Conservation (phyloP, 1,284 basidiomycete species). For the Marasmius fiardii region DNA sequence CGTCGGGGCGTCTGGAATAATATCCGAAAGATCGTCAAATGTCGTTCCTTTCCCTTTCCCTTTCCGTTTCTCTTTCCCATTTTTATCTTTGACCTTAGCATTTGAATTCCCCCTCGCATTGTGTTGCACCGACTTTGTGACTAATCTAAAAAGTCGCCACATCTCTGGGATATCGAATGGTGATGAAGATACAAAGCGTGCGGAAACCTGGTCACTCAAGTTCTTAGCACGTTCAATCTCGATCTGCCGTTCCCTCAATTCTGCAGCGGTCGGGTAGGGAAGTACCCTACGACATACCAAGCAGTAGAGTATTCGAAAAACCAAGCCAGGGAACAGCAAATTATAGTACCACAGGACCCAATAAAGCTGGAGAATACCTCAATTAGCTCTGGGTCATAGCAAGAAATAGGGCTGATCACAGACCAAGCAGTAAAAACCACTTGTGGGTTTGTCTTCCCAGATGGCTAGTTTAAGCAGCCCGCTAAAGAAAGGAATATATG, state of each 20-base stretch:
- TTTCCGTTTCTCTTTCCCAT: slow-evolving; percentile 10
- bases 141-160: slow-evolving; percentile 46
- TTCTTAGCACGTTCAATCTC: slow-evolving; percentile 46
- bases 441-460: slow-evolving; percentile 50
- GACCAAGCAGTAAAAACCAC: slow-evolving; percentile 49
- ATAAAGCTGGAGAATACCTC: slow-evolving; percentile 37
- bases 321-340: slow-evolving; percentile 48
- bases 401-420: slow-evolving; percentile 20
- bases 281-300: slow-evolving; percentile 48
- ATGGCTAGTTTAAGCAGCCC: slow-evolving; percentile 43
- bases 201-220: slow-evolving; percentile 48
- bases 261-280: slow-evolving; percentile 50
- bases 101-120: slow-evolving; percentile 16
- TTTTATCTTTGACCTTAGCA: slow-evolving; percentile 15
- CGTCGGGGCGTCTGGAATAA: not conserved
- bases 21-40: slow-evolving; percentile 30
- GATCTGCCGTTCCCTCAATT: slow-evolving; percentile 48
- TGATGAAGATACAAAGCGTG: slow-evolving; percentile 42
- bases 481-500: slow-evolving; percentile 43
- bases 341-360: slow-evolving; percentile 65
- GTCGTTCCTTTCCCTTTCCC: slow-evolving; percentile 16
- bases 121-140: slow-evolving; percentile 27
- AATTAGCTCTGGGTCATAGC: not conserved
- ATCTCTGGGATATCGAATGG: slow-evolving; percentile 47
- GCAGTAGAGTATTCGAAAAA: slow-evolving; percentile 44